Conservation (phyloP, 495 filamentous ascomycete species). For the Viridothelium virens region DNA sequence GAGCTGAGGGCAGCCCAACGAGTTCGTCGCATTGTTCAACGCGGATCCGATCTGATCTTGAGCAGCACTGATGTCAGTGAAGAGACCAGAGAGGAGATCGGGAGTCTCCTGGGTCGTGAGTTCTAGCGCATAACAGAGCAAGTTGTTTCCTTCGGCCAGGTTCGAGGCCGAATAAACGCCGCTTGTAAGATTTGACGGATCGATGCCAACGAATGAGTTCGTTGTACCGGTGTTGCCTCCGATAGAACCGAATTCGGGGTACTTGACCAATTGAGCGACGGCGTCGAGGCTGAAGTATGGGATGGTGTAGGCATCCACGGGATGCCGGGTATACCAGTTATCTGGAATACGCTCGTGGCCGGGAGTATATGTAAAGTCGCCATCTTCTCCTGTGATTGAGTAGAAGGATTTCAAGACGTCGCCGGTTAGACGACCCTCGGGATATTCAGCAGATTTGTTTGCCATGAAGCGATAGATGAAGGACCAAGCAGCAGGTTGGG, state of each 20-base stretch:
- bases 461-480: constrained; percentile 28
- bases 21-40: neutral
- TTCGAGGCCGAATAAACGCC: neutral
- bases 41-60: neutral
- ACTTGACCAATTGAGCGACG: constrained; percentile 23
- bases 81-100: neutral
- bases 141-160: constrained; percentile 3
- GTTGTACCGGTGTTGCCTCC: constrained; percentile 51
- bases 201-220: constrained; percentile 48
- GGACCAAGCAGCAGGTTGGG: constrained; percentile 16
- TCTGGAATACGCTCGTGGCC: constrained; percentile 37
- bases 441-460: constrained; percentile 29
- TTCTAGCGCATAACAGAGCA: constrained; percentile 2
- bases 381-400: constrained; percentile 19
- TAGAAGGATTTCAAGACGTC: constrained; percentile 24
- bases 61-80: neutral
- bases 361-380: constrained; percentile 20
- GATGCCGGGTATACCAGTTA: constrained; percentile 52
- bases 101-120: neutral
- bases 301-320: constrained; percentile 37
- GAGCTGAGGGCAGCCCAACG: neutral
- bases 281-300: constrained; percentile 37
- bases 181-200: constrained; percentile 41
- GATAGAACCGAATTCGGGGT: constrained; percentile 32
- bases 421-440: constrained; percentile 25